A percentile compares a stretch with the other conserved stretches of the same genome.
Evolutionary conservation across 306 rosid species (phyloP).

Genomic region (Vigna reflexopilosa): DNA sequence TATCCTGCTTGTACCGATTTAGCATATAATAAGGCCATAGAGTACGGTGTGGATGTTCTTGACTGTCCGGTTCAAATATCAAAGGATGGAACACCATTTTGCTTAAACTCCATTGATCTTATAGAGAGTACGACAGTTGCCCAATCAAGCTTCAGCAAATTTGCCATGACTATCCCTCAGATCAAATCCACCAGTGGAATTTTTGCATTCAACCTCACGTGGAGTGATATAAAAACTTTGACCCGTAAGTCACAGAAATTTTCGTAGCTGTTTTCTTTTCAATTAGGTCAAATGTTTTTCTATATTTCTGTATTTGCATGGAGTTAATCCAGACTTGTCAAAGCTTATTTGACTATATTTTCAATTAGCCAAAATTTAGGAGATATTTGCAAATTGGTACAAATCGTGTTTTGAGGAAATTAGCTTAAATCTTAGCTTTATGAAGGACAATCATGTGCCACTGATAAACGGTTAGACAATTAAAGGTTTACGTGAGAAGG

Average conservation of each 20-base stretch:
- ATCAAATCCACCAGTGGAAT: conserved; percentile 62
- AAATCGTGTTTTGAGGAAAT: background rate
- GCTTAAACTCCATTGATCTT: conserved; percentile 73
- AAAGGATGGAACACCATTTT: conserved; percentile 82
- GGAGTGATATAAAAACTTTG: conserved; percentile 59
- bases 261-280: conserved; percentile 38
- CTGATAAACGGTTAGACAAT: no score
- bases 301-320: conserved; percentile 22
- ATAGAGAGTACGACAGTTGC: conserved; percentile 63
- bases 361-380: conserved; percentile 28
- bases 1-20: conserved; percentile 71
- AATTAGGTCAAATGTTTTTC: conserved; percentile 10
- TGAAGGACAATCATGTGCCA: conserved; percentile 17
- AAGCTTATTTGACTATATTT: background rate
- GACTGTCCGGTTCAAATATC: conserved; percentile 92
- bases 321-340: conserved; percentile 27
- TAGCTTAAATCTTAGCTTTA: background rate
- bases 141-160: conserved; percentile 52
- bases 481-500: no score
- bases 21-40: conserved; percentile 71
- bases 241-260: conserved; percentile 60
- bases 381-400: conserved; percentile 1
- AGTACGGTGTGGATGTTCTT: conserved; percentile 69
- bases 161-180: conserved; percentile 49
- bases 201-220: conserved; percentile 67